Base-by-base conservation (phyloP, 805 yeast species). In the Huiozyma sinensis region DNA sequence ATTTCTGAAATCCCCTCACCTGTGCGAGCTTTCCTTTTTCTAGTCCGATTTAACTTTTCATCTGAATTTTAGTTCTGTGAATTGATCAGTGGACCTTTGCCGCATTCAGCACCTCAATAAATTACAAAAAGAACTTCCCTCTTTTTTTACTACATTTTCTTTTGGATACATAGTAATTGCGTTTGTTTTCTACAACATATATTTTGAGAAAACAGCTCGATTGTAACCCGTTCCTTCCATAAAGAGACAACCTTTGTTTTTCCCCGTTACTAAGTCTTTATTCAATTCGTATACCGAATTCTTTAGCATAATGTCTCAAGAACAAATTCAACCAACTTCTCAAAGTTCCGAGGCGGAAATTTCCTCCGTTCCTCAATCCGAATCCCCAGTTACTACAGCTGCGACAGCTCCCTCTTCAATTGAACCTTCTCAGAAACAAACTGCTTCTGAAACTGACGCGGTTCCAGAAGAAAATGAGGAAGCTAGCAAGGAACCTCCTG, bases 401-500 rank as follows among this genome's bases (percentile, higher is more conserved):
- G 17, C 12, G 32, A 27, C 13, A 37, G 12, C 29, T 27, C 30
- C 13, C 8, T 27, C 39, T 37, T 27, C 8, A 7, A 24, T 9
- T 17, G 39, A 35, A 8, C 27, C 34, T 35, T 36, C 34, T 10
- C 41, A 43, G 27, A 39, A 31, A 3, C 33, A 31, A 31, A 5
- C 9, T 9, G n/a, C 44, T 31, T 24, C 43, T 6, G 36, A 36
- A 17, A 10, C 27, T 17, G 39, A 37, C 4, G 28, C 12, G 2
- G 11, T 32, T 39, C 34, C 28, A 39, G 40, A 32, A 39, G 17
- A 30, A 28, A n/a, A 31, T 28, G 33, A 9, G 28, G 37, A 40
- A n/a, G 17, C n/a, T 27, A 43, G 24, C 8, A 40, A 42, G 27
- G 50, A 49, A n/a, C 48, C 51, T 34, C 34, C 54, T 7, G 61